Evolutionary conservation across 768 basidiomycete species (phyloP).

Genomic region (Nidularia sp.): DNA sequence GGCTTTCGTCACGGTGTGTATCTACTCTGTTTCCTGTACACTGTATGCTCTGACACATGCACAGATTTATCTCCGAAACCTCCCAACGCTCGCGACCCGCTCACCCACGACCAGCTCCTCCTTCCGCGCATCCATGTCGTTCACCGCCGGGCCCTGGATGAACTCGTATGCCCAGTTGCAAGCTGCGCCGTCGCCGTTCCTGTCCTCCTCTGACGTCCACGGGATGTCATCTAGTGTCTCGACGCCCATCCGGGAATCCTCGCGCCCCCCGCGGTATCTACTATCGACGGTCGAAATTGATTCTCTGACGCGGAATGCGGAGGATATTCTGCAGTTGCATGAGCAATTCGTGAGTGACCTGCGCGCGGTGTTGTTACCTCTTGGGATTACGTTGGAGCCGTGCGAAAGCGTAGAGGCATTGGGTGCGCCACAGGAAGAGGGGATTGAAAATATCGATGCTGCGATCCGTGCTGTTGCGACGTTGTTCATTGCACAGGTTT

Average conservation of each 20-base stretch:
- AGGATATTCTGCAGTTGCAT: slow-evolving; percentile 64
- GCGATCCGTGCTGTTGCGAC: slow-evolving; percentile 49
- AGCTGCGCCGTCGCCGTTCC: slow-evolving; percentile 13
- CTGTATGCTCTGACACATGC: slow-evolving; percentile 2
- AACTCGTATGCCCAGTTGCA: slow-evolving; percentile 36
- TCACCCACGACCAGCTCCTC: slow-evolving; percentile 28
- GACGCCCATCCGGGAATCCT: slow-evolving; percentile 15
- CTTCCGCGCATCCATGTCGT: slow-evolving; percentile 38
- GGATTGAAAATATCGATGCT: slow-evolving; percentile 30
- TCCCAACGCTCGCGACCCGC: slow-evolving; percentile 45
- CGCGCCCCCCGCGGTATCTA: slow-evolving; percentile 39
- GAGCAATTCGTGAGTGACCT: slow-evolving; percentile 62
- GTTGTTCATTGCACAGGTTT: slow-evolving; percentile 57
- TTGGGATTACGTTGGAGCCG: slow-evolving; percentile 41
- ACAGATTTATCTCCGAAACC: slow-evolving; percentile 63
- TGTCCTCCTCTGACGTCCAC: slow-evolving; percentile 17
- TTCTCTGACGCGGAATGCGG: slow-evolving; percentile 60
- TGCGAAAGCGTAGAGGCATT: slow-evolving; percentile 1
- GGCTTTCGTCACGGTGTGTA: slow-evolving; percentile 66
- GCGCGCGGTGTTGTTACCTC: slow-evolving; percentile 38
- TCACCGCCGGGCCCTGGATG: slow-evolving; percentile 40
- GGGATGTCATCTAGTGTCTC: slow-evolving; percentile 11
- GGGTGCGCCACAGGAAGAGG: slow-evolving; percentile 10
- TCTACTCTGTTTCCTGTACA: slow-evolving; percentile 1
- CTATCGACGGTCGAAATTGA: slow-evolving; percentile 58